These are phyloP conservation scores for Hypoxylon sp. DNA, from an alignment of 2,329 filamentous ascomycete genomes.

Conservation along the genomic window DNA sequence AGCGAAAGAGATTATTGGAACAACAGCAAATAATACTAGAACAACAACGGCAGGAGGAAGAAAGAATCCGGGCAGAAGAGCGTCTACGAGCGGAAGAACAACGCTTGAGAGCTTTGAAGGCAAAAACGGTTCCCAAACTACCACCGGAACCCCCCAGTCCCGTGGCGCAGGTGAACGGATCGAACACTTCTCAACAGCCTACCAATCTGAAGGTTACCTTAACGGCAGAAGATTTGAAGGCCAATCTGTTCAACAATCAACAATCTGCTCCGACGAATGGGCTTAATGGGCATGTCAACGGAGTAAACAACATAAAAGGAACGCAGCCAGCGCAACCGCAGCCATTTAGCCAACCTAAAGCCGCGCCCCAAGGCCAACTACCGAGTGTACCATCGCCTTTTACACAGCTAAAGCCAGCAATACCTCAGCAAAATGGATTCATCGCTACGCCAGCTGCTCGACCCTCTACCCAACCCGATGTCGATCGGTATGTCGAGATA, in stretches of 20 bases:
- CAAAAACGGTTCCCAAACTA: slow-evolving; percentile 55
- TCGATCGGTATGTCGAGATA: slow-evolving; percentile 63
- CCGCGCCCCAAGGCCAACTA: slow-evolving; percentile 8
- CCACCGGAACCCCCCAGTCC: slow-evolving; percentile 44
- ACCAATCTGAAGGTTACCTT: too few species aligned
- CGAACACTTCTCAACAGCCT: not conserved
- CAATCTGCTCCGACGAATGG: slow-evolving; percentile 19
- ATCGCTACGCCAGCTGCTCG: slow-evolving; percentile 26
- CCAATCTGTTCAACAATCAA: not conserved
- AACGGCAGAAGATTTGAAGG: too few species aligned
- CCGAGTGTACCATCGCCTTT: slow-evolving; percentile 15
- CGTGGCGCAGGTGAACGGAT: slow-evolving; percentile 9
- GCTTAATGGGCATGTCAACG: slow-evolving; percentile 30
- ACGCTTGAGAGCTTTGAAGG: slow-evolving; percentile 57
- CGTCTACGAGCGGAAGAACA: slow-evolving; percentile 57
- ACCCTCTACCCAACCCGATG: slow-evolving; percentile 10
- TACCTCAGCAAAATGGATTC: slow-evolving; percentile 32
- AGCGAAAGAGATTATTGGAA: slow-evolving; percentile 45
- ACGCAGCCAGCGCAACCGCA: slow-evolving; percentile 11
- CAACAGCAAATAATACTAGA: slow-evolving; percentile 53
- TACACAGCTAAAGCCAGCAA: slow-evolving; percentile 21
- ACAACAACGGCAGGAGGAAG: slow-evolving; percentile 56
- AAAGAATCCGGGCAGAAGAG: slow-evolving; percentile 56
- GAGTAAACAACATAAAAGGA: slow-evolving; percentile 21
- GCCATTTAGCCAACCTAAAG: slow-evolving; percentile 1